Base-by-base conservation (phyloP, 129 eudicot genomes). In the Saussurea involucrata region DNA sequence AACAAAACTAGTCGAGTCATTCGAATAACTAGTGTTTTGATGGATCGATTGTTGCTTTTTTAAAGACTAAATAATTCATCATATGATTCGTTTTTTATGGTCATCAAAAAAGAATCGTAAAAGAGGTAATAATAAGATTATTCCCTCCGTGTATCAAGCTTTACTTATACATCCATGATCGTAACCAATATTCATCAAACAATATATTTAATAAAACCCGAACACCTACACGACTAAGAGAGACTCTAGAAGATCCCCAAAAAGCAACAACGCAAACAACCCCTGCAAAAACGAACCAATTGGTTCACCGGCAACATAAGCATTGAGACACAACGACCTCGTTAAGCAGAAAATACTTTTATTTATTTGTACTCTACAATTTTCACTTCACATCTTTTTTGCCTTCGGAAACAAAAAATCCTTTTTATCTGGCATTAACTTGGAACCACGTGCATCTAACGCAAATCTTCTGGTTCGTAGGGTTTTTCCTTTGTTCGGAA, bases 1-100 rank as follows among this genome's bases (percentile, higher is more conserved):
- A 63, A 24, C 65, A 64, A 71, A 25, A 28, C 57, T 79, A 60
- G 76, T 70, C 71, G 63, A 36, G 18, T 69, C 63, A 70, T 78
- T 70, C 8, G 13, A 42, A 20, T 32, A 77, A 68, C 81, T 22
- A 36, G 34, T 66, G 80, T 46, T 49, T 67, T 49, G 18, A 46
- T 66, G 58, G 29, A 55, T 77, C 49, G 66, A 49, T 76, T 4
- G 36, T 24, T 25, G 32, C 49, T 29, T 73, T 55, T 31, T 1
- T 40, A 25, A 49, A 28, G 2, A 31, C 29, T 15, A 49, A 28
- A 49, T 49, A 3, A 74, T 34, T 24, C 6, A 69, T 3, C 13
- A 8, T 61, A 60, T 70, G 64, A 78, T 7, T 69, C 42, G 0
- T 10, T 60, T 44, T 76, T 69, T 21, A 22, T 68, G 66, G 33